Conservation (phyloP, 768 basidiomycete species). For the Imleria badia region DNA sequence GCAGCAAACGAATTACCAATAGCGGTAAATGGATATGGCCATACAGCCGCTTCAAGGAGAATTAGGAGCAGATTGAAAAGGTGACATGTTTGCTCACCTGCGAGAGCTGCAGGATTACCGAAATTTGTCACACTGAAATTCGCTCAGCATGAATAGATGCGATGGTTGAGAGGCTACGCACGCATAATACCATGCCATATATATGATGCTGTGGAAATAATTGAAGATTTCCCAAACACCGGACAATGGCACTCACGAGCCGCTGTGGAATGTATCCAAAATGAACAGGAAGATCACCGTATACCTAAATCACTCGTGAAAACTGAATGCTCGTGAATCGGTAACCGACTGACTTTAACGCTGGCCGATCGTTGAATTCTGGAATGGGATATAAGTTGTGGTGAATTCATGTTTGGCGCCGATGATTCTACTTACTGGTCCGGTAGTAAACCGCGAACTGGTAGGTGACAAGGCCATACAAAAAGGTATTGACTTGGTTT, state of each 20-base stretch:
- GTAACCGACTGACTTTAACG: not conserved
- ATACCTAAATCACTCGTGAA: slow-evolving; percentile 1
- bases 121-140: slow-evolving; percentile 13
- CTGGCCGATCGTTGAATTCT: slow-evolving; percentile 18
- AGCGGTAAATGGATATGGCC: slow-evolving; percentile 53
- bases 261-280: slow-evolving; percentile 22
- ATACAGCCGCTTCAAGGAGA: slow-evolving; percentile 35
- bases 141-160: not conserved
- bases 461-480: slow-evolving; percentile 44
- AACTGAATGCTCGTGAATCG: too few species aligned
- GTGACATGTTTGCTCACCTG: not conserved
- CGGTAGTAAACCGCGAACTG: slow-evolving; percentile 42
- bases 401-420: not conserved
- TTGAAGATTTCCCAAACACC: not conserved
- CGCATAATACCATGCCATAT: slow-evolving; percentile 21
- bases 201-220: slow-evolving; percentile 9
- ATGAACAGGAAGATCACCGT: slow-evolving; percentile 19
- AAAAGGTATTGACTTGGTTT: slow-evolving; percentile 24
- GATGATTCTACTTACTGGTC: slow-evolving; percentile 2
- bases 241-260: slow-evolving; percentile 7
- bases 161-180: not conserved
- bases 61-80: not conserved
- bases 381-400: too few species aligned
- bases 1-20: slow-evolving; percentile 46
- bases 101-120: slow-evolving; percentile 15